Evolutionary conservation across 192 early-diverging fungal genomes (phyloP), one percentile per base, ranked within the genome.

Genomic region (Coemansia sp.): DNA sequence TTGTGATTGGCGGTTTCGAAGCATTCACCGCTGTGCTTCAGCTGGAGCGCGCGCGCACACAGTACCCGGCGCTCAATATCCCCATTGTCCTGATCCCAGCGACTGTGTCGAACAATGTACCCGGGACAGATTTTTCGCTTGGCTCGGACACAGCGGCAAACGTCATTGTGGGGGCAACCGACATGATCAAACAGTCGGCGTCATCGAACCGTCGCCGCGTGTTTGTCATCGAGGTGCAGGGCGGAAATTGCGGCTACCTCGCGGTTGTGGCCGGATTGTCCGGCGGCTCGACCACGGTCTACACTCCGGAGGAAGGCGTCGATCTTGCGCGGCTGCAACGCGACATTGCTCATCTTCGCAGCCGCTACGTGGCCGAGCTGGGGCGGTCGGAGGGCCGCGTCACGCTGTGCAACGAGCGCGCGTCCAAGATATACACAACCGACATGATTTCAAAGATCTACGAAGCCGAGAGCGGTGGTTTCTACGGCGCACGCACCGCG

Each of bases 1-100:
- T 99, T 66, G 81, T 99, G n/a, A 83, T 99, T 50, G 96, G 96
- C 71, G 96, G 96, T 3, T 99, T 99, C 65, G 96, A 99, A 75
- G 96, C 91, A 4, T 96, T 88, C 77, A 91, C 90, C 22, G 84
- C 92, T 2, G 82, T 93, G 59, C 61, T 93, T 6, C 84, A 87
- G 49, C 77, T 99, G 69, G 84, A 88, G 61, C 75, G 86, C 20
- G 87, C 85, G 45, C 81, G 96, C 48, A n/a, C 63, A 5, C 76
- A 88, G 67, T 99, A 95, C 71, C 96, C 96, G 40, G 91, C 93
- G 2, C 91, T 99, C 75, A 89, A 91, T 68, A 97, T 99, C 68
- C 96, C 96, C 0, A 94, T 97, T 82, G 86, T 91, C 22, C 86
- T 92, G 60, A 81, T 99, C 7, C 96, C 96, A 6, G 96, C 96